Conservation (phyloP, 1,284 basidiomycete genomes). For the Tetrapyrgos nigripes region DNA sequence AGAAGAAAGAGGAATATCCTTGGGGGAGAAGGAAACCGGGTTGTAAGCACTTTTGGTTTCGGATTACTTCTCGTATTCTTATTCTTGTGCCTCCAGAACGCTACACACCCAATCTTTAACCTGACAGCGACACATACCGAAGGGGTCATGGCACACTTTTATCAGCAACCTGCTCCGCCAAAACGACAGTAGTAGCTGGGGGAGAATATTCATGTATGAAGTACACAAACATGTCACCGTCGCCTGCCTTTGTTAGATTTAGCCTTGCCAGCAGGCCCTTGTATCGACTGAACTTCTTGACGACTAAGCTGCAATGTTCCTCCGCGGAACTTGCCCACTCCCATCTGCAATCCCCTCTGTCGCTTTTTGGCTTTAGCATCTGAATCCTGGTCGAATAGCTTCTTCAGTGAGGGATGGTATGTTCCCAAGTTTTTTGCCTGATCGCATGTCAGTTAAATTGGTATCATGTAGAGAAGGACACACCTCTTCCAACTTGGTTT, state of each 20-base stretch:
- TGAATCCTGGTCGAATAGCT: constrained; percentile 54
- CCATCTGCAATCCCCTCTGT: constrained; percentile 72
- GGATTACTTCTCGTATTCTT: neutral
- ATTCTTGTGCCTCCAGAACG: constrained; percentile 63
- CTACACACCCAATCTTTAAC: constrained; percentile 90
- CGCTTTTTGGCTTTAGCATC: constrained; percentile 49
- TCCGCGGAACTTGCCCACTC: constrained; percentile 75
- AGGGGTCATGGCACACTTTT: constrained; percentile 75
- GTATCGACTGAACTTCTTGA: constrained; percentile 59
- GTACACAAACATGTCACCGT: neutral
- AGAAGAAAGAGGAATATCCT: constrained; percentile 66
- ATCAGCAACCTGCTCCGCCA: constrained; percentile 18
- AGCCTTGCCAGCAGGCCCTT: constrained; percentile 31
- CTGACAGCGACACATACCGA: constrained; percentile 79
- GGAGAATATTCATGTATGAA: neutral
- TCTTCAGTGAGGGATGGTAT: constrained; percentile 79
- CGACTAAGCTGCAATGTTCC: constrained; percentile 69
- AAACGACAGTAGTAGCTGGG: neutral
- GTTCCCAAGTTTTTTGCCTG: constrained; percentile 82
- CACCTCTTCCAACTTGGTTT: constrained; percentile 71
- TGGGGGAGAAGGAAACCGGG: constrained; percentile 70
- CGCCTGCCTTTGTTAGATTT: neutral
- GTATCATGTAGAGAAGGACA: constrained; percentile 9
- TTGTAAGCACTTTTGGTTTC: constrained; percentile 57
- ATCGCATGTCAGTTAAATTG: constrained; percentile 10